A percentile compares a stretch with the other conserved stretches of the same genome.
These are phyloP conservation scores for Aspergillus wentii DNA, from an alignment of 495 filamentous ascomycete species.

Conservation along the genomic window DNA sequence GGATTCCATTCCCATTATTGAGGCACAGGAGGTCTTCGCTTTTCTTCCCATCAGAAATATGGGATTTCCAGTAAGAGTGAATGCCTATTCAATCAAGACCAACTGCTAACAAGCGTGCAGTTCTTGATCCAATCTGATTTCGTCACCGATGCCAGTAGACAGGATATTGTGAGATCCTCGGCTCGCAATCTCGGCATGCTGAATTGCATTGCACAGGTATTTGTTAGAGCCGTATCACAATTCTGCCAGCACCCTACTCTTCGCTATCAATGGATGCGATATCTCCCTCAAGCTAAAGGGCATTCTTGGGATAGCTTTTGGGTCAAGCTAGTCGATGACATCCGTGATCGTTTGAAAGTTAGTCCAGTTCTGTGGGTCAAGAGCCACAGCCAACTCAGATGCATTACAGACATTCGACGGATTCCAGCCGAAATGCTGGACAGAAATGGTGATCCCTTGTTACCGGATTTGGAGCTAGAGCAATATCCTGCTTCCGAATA, in stretches of 20 bases:
- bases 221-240: conserved; percentile 17
- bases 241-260: conserved; percentile 19
- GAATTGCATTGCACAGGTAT: conserved; percentile 13
- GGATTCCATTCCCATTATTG: conserved; percentile 15
- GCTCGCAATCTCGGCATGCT: conserved; percentile 15
- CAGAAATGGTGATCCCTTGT: conserved; percentile 11
- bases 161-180: conserved; percentile 28
- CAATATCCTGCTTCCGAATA: conserved; percentile 15
- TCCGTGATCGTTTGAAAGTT: conserved; percentile 2
- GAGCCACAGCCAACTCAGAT: conserved; percentile 4
- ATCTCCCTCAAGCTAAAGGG: conserved; percentile 11
- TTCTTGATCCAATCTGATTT: conserved; percentile 47
- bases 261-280: conserved; percentile 20
- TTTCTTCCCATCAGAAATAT: conserved; percentile 31
- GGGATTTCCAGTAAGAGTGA: conserved; percentile 26
- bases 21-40: conserved; percentile 25
- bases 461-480: conserved; percentile 12
- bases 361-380: conserved; percentile 2
- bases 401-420: conserved; percentile 7
- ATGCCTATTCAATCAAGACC: too few relatives aligned
- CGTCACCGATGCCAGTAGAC: conserved; percentile 35
- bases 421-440: conserved; percentile 7
- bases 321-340: conserved; percentile 4
- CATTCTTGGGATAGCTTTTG: conserved; percentile 10
- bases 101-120: conserved; percentile 15